phyloP scores from a whole-genome alignment of 2,329 filamentous ascomycete species.

The Emmonsia crescens region DNA sequence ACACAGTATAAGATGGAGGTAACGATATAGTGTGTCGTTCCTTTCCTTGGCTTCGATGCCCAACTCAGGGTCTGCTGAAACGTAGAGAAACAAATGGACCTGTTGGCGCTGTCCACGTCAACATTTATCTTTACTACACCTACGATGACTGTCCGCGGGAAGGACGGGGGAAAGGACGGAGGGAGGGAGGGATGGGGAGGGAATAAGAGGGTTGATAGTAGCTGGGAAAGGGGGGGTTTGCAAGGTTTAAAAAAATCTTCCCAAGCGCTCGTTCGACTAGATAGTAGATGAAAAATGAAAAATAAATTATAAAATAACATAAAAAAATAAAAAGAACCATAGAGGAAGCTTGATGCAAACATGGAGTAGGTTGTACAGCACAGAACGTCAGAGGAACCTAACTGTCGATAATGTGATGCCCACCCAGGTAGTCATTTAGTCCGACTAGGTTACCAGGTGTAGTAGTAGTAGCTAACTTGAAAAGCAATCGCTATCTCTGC shows the following conservation, averaged over 20 bases:
- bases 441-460: not conserved
- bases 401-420: not conserved
- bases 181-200: not conserved
- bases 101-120: constrained; percentile 12
- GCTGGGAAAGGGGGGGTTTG: not conserved
- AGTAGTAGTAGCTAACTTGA: not conserved
- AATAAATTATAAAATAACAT: not conserved
- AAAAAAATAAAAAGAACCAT: not conserved
- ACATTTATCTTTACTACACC: not conserved
- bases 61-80: not conserved
- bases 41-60: not conserved
- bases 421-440: not conserved
- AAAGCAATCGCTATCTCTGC: not conserved
- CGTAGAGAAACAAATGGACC: not conserved
- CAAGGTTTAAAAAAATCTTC: too few species aligned
- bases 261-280: not conserved
- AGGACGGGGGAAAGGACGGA: not conserved
- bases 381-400: not conserved
- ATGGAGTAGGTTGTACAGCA: not conserved
- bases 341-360: not conserved
- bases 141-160: not conserved
- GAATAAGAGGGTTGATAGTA: not conserved
- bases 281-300: not conserved
- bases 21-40: not conserved
- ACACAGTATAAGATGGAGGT: not conserved